Evolutionary conservation across 2,329 filamentous ascomycete species (phyloP).

Genomic region (Trichophyton simii): DNA sequence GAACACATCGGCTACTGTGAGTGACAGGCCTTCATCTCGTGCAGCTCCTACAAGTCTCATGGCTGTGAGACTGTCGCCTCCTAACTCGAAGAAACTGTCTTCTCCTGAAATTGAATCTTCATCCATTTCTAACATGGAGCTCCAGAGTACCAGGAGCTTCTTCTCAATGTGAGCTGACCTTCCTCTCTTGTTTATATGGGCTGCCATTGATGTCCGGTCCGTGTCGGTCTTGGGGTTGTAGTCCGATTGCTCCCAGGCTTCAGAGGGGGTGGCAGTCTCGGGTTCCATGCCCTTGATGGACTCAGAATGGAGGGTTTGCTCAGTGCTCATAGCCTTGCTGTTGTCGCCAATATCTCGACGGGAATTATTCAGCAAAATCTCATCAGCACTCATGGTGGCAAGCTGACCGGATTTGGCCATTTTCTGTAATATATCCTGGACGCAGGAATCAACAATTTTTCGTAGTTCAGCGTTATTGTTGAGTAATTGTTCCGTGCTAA

Average conservation of each 20-base stretch:
- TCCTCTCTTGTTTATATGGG: conserved; percentile 10
- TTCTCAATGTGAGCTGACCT: conserved; percentile 21
- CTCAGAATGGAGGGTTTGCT: neutral
- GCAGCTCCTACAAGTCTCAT: conserved; percentile 32
- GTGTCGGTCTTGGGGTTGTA: conserved; percentile 11
- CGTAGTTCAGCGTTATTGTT: conserved; percentile 7
- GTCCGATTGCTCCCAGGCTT: conserved; percentile 6
- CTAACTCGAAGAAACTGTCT: conserved; percentile 33
- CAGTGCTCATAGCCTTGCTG: neutral
- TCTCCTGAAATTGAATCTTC: conserved; percentile 23
- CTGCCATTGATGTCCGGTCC: conserved; percentile 10
- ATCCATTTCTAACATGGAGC: conserved; percentile 25
- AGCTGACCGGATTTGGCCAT: conserved; percentile 11
- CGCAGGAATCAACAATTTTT: conserved; percentile 12
- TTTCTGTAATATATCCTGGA: conserved; percentile 11
- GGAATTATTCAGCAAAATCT: conserved; percentile 8
- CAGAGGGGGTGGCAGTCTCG: neutral
- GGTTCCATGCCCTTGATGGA: neutral
- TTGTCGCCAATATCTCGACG: neutral
- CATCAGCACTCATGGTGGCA: neutral
- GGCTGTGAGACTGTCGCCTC: conserved; percentile 31
- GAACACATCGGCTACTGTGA: conserved; percentile 36
- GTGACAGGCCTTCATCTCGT: conserved; percentile 27
- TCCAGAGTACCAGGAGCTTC: conserved; percentile 29
- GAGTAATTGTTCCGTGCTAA: neutral